Evolutionary conservation across 148 eudicot species (phyloP).

Genomic region (Cornus florida): DNA sequence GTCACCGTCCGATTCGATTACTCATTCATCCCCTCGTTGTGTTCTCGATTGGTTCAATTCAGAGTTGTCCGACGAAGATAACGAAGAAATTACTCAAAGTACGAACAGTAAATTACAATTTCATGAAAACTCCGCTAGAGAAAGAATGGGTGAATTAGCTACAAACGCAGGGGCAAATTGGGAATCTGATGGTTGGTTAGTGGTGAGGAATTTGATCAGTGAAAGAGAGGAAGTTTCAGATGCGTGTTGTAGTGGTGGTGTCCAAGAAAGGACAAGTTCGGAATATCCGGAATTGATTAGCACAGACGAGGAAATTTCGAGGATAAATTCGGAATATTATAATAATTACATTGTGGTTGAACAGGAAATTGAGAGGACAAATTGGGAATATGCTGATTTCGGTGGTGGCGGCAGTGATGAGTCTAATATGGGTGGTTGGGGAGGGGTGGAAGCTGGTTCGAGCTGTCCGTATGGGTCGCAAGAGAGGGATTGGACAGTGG

Average conservation of each 20-base stretch:
- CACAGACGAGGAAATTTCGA: constrained; percentile 17
- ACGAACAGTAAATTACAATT: background rate
- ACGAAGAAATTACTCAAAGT: background rate
- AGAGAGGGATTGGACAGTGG: background rate
- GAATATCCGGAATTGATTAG: background rate
- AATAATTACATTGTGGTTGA: background rate
- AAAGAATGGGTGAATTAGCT: constrained; percentile 45
- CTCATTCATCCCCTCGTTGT: constrained; percentile 50
- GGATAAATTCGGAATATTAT: constrained; percentile 27
- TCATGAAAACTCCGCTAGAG: background rate
- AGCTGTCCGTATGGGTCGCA: constrained; percentile 7
- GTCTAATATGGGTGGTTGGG: background rate
- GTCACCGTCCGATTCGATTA: constrained; percentile 5
- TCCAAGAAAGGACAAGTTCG: constrained; percentile 17
- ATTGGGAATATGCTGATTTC: constrained; percentile 7
- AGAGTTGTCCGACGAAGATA: constrained; percentile 29
- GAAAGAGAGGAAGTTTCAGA: constrained; percentile 10
- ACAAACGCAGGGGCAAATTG: constrained; percentile 44
- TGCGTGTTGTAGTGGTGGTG: background rate
- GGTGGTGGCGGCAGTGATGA: background rate
- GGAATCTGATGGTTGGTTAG: constrained; percentile 77
- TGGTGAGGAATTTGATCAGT: constrained; percentile 36
- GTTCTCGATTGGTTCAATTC: constrained; percentile 51
- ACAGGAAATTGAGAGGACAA: constrained; percentile 12
- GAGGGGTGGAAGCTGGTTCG: constrained; percentile 10